Base-by-base conservation (phyloP, 495 filamentous ascomycete species). In the Talaromyces adpressus region DNA sequence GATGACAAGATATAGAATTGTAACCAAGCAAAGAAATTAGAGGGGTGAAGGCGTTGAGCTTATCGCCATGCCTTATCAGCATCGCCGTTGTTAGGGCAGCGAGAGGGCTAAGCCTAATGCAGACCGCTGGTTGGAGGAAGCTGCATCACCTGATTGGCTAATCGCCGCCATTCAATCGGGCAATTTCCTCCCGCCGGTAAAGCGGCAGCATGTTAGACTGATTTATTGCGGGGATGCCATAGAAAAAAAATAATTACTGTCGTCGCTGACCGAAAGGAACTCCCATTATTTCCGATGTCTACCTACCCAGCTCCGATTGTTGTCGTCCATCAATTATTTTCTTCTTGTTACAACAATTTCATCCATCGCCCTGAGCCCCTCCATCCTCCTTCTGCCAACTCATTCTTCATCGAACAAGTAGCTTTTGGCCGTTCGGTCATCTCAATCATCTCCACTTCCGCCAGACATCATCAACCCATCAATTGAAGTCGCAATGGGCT, bases 401-500 rank as follows among this genome's bases (percentile, higher is more conserved):
- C 52, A 27, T 29, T 27, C 27, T n/a, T 29, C 27, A 29, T 29
- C 52, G 9, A 56, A 27, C 18, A 4, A 56, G 22, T 12, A 22
- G 18, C 27, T 29, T 14, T 36, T 22, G 4, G 8, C 22, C 30
- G 18, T 36, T 58, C 30, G 2, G 27, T 34, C 56, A 29, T 54
- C 25, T 23, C 9, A 54, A 4, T 7, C 11, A 14, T 27, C 51
- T 29, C 51, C 22, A 23, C 47, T 52, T 5, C 12, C 47, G 47
- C 22, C 22, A 20, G 18, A 7, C 41, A 47, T 49, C 45, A 49
- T 49, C 32, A 36, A 12, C 32, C 32, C 32, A 36, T 36, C 45
- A 20, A 49, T 20, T 30, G 12, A 32, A 52, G 1, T 25, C 63
- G 22, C 57, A 36, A 80, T 79, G 78, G 71, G 73, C 68, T 77